phyloP scores from a whole-genome alignment of 1,139 yeast genomes.

The Geotrichum candidum region DNA sequence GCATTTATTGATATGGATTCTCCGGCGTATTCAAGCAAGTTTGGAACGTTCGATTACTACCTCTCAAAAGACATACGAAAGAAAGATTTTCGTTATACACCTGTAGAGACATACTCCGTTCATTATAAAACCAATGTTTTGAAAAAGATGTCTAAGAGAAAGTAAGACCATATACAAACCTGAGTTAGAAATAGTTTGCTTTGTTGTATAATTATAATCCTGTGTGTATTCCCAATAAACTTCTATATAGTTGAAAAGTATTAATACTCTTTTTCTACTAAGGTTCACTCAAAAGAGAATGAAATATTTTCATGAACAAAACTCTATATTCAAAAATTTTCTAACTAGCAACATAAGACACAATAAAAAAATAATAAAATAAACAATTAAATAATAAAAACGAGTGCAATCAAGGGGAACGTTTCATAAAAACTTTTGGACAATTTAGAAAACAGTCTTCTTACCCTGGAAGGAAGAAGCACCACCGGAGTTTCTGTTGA shows the following conservation, averaged over 20 bases:
- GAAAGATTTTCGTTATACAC: constrained; percentile 10
- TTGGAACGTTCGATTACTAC: constrained; percentile 4
- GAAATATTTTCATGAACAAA: not conserved
- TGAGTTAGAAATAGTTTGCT: too few relatives aligned
- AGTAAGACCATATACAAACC: too few relatives aligned
- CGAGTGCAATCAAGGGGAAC: not conserved
- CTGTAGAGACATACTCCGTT: constrained; percentile 4
- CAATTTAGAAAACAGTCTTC: constrained; percentile 12
- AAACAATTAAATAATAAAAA: not conserved
- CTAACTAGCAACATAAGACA: not conserved
- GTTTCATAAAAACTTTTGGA: not conserved
- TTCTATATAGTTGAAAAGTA: not conserved
- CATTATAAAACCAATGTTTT: constrained; percentile 1
- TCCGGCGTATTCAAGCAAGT: not conserved
- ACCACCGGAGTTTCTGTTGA: constrained; percentile 9
- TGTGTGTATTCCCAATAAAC: not conserved
- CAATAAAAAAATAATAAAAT: not conserved
- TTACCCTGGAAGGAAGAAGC: constrained; percentile 16
- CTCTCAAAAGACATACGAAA: constrained; percentile 4
- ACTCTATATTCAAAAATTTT: not conserved
- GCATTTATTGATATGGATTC: constrained; percentile 17
- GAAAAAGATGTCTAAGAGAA: not conserved
- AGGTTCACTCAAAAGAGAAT: not conserved
- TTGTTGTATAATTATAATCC: not conserved
- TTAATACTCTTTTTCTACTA: not conserved